Evolutionary conservation across 208 protist genomes (phyloP), one percentile per base, ranked within the genome.

Genomic region (Angomonas desouzai): DNA sequence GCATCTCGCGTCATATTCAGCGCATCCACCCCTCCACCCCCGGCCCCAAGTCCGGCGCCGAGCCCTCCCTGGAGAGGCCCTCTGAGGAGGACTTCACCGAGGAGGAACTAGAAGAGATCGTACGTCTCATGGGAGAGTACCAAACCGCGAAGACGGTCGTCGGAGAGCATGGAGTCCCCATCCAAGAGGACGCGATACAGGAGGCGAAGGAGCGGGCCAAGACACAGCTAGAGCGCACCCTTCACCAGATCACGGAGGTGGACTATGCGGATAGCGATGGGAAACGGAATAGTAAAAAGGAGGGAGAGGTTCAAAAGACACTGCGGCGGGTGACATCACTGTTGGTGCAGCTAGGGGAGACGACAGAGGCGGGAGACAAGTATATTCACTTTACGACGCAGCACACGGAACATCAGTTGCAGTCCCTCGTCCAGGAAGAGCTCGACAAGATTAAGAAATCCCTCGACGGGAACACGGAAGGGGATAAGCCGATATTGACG

Each of bases 331-430:
- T 71, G 4, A 76, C 71, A 28, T 68, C 68, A 13, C 66, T 89
- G 28, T 66, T 91, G 18, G 70, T 72, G 0, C 70, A 75, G 36
- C 72, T 94, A 2, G 79, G 81, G 32, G 75, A 80, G 29, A 47
- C 20, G 22, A 51, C 75, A 6, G 67, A 77, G 40, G 81, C 74
- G 1, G 68, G 75, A 28, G 47, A 23, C 1, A 62, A 85, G 6
- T 94, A 94, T 74, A 78, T 76, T 62, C 69, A 56, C 33, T 91
- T 79, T 79, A 71, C 92, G 30, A 83, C 81, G 51, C 74, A 85
- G 23, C 73, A 88, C 62, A 92, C 83, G 2, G 78, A 88, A 36
- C 60, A 55, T 53, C 55, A 74, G 1, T 57, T 92, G 22, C 73
- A 81, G 45, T 79, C 76, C 53, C 75, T 89, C 28, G 87, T 94